Evolutionary conservation across 139 green algal species (phyloP).

Genomic region (Chlorella sp.): DNA sequence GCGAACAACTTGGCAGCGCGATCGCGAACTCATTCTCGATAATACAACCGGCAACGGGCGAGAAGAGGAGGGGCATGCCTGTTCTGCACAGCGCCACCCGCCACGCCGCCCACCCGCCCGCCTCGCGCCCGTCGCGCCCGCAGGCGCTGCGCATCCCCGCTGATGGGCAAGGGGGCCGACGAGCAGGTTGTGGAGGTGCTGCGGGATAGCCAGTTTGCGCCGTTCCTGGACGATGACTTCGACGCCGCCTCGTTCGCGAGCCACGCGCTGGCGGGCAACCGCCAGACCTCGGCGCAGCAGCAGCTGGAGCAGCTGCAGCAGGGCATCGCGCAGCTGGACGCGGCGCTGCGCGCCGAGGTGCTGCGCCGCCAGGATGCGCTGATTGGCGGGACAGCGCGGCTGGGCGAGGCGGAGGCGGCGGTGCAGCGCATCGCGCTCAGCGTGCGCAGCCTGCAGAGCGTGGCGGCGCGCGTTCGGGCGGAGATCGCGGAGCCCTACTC

Average conservation of each 20-base stretch:
- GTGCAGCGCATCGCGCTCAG: conserved; percentile 62
- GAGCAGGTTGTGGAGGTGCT: neutral
- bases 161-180: conserved; percentile 25
- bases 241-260: conserved; percentile 73
- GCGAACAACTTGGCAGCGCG: no score
- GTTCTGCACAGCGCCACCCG: no score
- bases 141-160: no score
- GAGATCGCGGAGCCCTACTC: conserved; percentile 70
- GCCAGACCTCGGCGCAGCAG: conserved; percentile 61
- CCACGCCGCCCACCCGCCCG: no score
- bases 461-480: conserved; percentile 60
- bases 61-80: no score
- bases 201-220: conserved; percentile 10
- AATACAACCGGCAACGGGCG: no score
- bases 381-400: conserved; percentile 29
- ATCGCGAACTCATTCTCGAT: no score
- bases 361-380: conserved; percentile 55
- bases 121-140: no score
- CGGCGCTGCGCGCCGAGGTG: conserved; percentile 56
- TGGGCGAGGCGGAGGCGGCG: conserved; percentile 60
- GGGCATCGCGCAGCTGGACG: conserved; percentile 61
- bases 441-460: conserved; percentile 64
- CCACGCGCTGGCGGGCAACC: conserved; percentile 56
- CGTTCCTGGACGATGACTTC: conserved; percentile 57
- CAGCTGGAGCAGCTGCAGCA: conserved; percentile 67